Base-by-base conservation (phyloP, 176 grass and related monocot genomes). In the Cenchrus fungigraminus region DNA sequence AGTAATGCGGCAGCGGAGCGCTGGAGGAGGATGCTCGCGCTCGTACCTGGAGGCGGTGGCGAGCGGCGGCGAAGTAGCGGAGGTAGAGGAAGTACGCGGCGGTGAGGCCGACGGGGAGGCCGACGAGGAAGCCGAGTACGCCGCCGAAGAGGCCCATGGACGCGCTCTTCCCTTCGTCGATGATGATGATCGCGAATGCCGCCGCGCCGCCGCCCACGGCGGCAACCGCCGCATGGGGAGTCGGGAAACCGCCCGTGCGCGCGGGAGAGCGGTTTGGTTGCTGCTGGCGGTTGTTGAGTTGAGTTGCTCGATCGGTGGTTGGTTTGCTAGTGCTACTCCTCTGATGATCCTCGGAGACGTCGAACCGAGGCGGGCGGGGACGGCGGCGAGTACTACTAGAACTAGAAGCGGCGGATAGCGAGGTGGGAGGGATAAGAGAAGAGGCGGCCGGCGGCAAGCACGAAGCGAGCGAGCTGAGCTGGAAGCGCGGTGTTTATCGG, bases 31-130 rank as follows among this genome's bases (percentile, higher is more conserved):
- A 8, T 28, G 67, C 6, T 84, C 17, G 3, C 37, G 37, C 25
- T 40, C 37, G 37, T 40, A 90, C 88, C 88, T 83, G 79, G 68
- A 83, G 79, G 4, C 19, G 79, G 75, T 31, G 80, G 75, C 43
- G 80, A 5, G 84, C 67, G 15, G 68, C 58, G 74, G 68, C 58
- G 74, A 87, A 19, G 80, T 53, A 79, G 80, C 79, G 89, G 80
- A 87, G 74, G 84, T 87, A 74, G 84, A 79, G 43, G 80, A 90
- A 53, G 84, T 74, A 87, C 0, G 89, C 68, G 74, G 74, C 84
- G 79, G 68, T 68, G 60, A 90, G 68, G 7, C 88, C 84, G 59
- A 90, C 43, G 65, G 79, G 58, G 79, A 86, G 73, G 79, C 89
- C 88, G 88, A 90, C 19, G 50, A 11, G 45, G 79, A 90, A 86